Evolutionary conservation across 768 basidiomycete species (phyloP).

Genomic region (Suillus hirtellus): DNA sequence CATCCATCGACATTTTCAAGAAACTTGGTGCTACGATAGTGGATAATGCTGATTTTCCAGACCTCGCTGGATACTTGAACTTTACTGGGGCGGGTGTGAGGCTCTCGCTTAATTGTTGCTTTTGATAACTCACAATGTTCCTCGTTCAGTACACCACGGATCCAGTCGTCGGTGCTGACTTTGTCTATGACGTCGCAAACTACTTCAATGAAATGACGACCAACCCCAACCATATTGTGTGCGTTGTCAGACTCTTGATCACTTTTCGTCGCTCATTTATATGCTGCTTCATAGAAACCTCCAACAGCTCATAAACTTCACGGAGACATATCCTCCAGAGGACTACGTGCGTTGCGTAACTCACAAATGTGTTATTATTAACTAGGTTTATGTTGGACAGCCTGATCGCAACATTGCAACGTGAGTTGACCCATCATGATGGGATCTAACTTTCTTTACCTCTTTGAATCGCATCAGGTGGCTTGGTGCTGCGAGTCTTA

Average conservation of each 20-base stretch:
- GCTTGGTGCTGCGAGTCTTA: not conserved
- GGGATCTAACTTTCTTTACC: not conserved
- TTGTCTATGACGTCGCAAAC: not conserved
- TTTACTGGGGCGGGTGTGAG: constrained; percentile 2
- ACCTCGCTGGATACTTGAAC: constrained; percentile 1
- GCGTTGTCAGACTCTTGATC: too few relatives aligned
- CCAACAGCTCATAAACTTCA: constrained; percentile 1
- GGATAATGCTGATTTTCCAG: constrained; percentile 6
- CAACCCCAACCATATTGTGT: not conserved
- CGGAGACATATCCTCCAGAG: constrained; percentile 3
- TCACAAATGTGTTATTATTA: not conserved
- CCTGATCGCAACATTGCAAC: constrained; percentile 1
- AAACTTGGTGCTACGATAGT: not conserved
- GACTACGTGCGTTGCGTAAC: not conserved
- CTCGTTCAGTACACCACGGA: not conserved
- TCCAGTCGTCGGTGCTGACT: constrained; percentile 5
- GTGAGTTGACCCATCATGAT: not conserved
- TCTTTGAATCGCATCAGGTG: not conserved
- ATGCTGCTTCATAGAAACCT: not conserved
- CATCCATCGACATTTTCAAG: not conserved
- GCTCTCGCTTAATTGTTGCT: not conserved
- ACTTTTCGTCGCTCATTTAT: not conserved
- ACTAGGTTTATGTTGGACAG: not conserved
- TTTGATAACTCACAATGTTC: not conserved
- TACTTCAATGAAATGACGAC: constrained; percentile 8